Conservation (phyloP, 129 eudicot genomes). For the Flaveria bidentis region DNA sequence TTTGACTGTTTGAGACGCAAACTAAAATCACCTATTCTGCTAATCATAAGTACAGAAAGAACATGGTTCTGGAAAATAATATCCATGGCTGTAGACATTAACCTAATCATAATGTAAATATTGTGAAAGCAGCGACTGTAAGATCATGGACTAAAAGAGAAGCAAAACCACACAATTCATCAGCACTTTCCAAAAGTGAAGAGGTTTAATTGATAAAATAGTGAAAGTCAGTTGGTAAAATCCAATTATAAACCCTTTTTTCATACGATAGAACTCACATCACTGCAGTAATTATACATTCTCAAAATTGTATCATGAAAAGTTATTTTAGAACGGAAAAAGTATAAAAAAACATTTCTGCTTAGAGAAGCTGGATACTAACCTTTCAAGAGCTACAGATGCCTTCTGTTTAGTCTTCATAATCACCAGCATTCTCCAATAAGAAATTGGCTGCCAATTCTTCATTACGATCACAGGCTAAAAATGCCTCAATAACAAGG, state of each 20-base stretch:
- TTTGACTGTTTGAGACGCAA: not conserved
- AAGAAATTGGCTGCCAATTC: slow-evolving; percentile 83
- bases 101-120: too few relatives aligned
- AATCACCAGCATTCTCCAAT: slow-evolving; percentile 89
- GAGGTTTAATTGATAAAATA: not conserved
- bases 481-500: slow-evolving; percentile 90
- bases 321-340: not conserved
- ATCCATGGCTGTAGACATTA: not conserved
- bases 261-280: not conserved
- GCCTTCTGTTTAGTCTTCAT: slow-evolving; percentile 54
- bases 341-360: not conserved
- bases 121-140: too few relatives aligned
- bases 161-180: not conserved
- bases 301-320: not conserved
- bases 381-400: too few relatives aligned
- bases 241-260: not conserved
- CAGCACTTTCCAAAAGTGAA: not conserved
- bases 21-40: not conserved
- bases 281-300: not conserved
- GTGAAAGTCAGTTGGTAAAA: not conserved
- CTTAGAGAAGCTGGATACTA: not conserved
- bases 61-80: not conserved
- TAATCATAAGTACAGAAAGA: not conserved
- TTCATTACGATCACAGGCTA: slow-evolving; percentile 94
- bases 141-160: not conserved